Evolutionary conservation across 192 early-diverging fungal species (phyloP), one percentile per base, ranked within the genome.

Genomic region (Spizellomyces sp.): DNA sequence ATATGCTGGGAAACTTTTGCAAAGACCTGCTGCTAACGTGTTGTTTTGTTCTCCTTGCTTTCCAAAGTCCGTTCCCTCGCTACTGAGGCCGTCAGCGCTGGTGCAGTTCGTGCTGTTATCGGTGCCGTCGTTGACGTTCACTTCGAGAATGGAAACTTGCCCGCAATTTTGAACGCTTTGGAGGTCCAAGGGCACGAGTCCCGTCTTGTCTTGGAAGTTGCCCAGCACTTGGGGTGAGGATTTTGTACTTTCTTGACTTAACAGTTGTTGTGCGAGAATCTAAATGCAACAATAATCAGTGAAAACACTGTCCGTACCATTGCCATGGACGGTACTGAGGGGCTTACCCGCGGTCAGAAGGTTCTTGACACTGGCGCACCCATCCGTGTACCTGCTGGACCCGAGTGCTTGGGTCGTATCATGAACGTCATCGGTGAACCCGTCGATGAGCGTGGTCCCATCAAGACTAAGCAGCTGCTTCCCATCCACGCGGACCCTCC

Each of bases 341-440:
- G 96, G 90, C 90, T 98, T 64, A 91, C 93, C 79, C 93, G 96
- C 87, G 96, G 96, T 62, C 96, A 98, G 87, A 83, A 89, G 58
- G 96, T 98, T 69, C 75, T 86, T 45, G 96, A 98, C 84, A 98
- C 96, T 63, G 96, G 96, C 75, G 76, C 88, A 62, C 94, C 96
- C 72, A 98, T 98, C 84, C 88, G 80, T 50, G 88, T 98, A 71
- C 95, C 95, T 45, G 94, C 93, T 76, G 95, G 95, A 73, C 90
- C 90, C 78, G 95, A 95, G 88, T 93, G 91, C 83, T 89, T 97
- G 48, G 95, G 96, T 66, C 94, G 96, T 84, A 98, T 98, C 87
- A 93, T 98, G 85, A 98, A 98, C 90, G 96, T 98, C 77, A 95
- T 98, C 79, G 96, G 96, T 78, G 96, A 98, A 88, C 94, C 96